Conservation (phyloP, 2,329 filamentous ascomycete species). For the Aspergillus sclerotialis region DNA sequence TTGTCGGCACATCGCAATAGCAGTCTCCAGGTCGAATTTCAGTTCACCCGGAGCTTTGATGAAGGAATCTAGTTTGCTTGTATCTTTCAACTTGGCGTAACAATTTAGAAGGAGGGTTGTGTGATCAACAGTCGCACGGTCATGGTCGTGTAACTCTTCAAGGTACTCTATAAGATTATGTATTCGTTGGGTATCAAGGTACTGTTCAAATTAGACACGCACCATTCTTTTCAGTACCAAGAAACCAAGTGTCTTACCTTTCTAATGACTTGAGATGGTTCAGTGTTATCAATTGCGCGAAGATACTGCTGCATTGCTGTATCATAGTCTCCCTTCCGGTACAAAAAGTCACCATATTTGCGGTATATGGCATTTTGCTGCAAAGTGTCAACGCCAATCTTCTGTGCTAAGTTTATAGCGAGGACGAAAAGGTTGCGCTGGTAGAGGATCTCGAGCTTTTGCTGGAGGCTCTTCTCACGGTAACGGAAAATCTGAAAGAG, state of each 20-base stretch:
- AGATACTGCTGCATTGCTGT: constrained; percentile 99
- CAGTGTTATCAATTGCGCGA: constrained; percentile 89
- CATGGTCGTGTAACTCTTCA: constrained; percentile 90
- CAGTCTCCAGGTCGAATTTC: constrained; percentile 94
- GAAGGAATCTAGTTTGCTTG: constrained; percentile 90
- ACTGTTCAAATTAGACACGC: constrained; percentile 48
- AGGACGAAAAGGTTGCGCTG: constrained; percentile 87
- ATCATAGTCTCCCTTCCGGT: constrained; percentile 92
- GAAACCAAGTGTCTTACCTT: constrained; percentile 50
- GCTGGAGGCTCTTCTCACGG: constrained; percentile 81
- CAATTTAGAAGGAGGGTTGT: constrained; percentile 93
- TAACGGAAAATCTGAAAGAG: constrained; percentile 67
- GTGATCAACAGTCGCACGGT: constrained; percentile 88
- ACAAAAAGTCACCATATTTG: constrained; percentile 88
- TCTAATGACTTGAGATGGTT: constrained; percentile 91
- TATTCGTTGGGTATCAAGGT: constrained; percentile 92
- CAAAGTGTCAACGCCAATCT: constrained; percentile 67
- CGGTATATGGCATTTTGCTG: constrained; percentile 91
- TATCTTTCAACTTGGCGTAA: constrained; percentile 96
- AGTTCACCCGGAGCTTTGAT: constrained; percentile 86
- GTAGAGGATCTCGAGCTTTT: constrained; percentile 88
- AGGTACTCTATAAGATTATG: constrained; percentile 96
- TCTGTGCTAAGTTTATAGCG: constrained; percentile 88
- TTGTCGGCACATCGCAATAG: constrained; percentile 94
- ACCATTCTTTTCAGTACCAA: too few relatives aligned